Evolutionary conservation across 257 asterid genomes (phyloP).

Genomic region (Nicotiana otophora): DNA sequence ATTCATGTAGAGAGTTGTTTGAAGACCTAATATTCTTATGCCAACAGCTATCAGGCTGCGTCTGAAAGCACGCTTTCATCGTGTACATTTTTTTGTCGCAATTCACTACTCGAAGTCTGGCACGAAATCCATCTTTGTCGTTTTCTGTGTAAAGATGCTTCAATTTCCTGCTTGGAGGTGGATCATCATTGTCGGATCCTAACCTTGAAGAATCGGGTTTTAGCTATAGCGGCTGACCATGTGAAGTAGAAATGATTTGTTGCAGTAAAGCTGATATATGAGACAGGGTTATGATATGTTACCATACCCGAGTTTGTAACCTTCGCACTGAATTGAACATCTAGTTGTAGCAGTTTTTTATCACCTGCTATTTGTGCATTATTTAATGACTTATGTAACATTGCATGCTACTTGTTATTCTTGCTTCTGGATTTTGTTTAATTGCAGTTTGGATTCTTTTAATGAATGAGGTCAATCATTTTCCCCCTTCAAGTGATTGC

Average conservation of each 20-base stretch:
- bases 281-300: background rate
- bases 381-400: background rate
- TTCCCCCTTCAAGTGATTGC: too few relatives aligned
- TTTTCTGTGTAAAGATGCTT: background rate
- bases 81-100: background rate
- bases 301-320: slow-evolving; percentile 6
- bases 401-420: background rate
- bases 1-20: background rate
- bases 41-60: background rate
- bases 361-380: slow-evolving; percentile 4
- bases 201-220: background rate
- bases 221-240: background rate
- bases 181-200: background rate
- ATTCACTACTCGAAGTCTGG: background rate
- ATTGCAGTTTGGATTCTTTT: background rate
- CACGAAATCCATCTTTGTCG: background rate
- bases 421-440: background rate
- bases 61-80: background rate
- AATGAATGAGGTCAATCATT: too few relatives aligned
- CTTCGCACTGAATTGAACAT: background rate
- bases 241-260: background rate
- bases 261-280: background rate
- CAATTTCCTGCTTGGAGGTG: background rate
- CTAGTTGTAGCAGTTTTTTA: background rate
- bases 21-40: background rate